Conservation (phyloP, 2,329 filamentous ascomycete species). For the Geosmithia putterillii region DNA sequence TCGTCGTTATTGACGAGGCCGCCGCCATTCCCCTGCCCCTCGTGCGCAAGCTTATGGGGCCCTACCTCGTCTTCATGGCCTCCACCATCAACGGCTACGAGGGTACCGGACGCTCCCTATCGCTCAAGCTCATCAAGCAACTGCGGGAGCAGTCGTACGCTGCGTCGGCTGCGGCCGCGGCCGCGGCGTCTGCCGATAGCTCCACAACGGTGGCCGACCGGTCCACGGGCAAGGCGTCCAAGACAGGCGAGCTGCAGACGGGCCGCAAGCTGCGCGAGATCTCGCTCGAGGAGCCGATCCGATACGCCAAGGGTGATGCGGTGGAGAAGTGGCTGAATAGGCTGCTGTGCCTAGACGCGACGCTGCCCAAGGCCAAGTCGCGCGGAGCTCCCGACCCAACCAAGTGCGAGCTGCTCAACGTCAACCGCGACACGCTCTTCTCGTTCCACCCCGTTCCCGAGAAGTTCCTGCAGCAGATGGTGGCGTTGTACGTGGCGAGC, state of each 20-base stretch:
- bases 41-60: slow-evolving; percentile 88
- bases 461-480: slow-evolving; percentile 96
- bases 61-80: slow-evolving; percentile 97
- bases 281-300: slow-evolving; percentile 83
- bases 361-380: slow-evolving; percentile 64
- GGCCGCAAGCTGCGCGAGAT: slow-evolving; percentile 81
- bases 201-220: slow-evolving; percentile 62
- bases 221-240: slow-evolving; percentile 60
- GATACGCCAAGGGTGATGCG: slow-evolving; percentile 79
- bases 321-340: slow-evolving; percentile 97
- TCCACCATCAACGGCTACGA: slow-evolving; percentile 99
- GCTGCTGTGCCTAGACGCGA: slow-evolving; percentile 86
- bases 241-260: slow-evolving; percentile 49
- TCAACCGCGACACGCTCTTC: slow-evolving; percentile 95
- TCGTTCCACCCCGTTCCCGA: slow-evolving; percentile 96
- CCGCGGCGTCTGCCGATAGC: slow-evolving; percentile 38
- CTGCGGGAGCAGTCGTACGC: slow-evolving; percentile 77
- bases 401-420: slow-evolving; percentile 81
- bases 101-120: slow-evolving; percentile 87
- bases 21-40: slow-evolving; percentile 90
- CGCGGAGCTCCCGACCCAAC: slow-evolving; percentile 80
- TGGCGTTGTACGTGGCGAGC: slow-evolving; percentile 90
- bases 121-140: slow-evolving; percentile 93
- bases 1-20: slow-evolving; percentile 94
- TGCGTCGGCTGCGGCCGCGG: slow-evolving; percentile 41